Evolutionary conservation across 2,329 filamentous ascomycete species (phyloP).

Genomic region (Trichoderma pleuroti): DNA sequence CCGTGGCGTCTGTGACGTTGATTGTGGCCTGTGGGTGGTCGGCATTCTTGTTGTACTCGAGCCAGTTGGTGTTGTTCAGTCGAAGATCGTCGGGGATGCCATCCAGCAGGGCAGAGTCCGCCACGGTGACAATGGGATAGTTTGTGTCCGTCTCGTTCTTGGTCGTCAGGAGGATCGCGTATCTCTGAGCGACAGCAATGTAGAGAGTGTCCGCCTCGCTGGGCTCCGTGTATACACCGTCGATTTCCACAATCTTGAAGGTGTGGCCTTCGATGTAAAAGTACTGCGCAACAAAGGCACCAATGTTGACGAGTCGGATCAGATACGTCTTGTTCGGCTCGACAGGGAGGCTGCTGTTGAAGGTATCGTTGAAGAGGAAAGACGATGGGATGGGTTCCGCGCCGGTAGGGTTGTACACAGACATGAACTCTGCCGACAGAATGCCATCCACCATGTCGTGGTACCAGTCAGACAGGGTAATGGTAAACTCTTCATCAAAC

Average conservation of each 20-base stretch:
- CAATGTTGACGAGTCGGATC: constrained; percentile 51
- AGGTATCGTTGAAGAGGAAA: constrained; percentile 51
- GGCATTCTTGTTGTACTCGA: constrained; percentile 31
- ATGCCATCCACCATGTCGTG: constrained; percentile 47
- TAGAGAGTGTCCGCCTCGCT: constrained; percentile 42
- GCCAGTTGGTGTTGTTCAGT: constrained; percentile 38
- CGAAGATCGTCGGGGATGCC: constrained; percentile 51
- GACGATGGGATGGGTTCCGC: constrained; percentile 53
- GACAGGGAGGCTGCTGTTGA: constrained; percentile 31
- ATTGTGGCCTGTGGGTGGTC: constrained; percentile 25
- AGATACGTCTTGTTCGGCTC: constrained; percentile 50
- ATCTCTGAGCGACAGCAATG: constrained; percentile 48
- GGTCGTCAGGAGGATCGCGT: constrained; percentile 46
- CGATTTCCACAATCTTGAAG: constrained; percentile 40
- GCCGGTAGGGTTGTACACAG: constrained; percentile 43
- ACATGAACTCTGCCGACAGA: constrained; percentile 30
- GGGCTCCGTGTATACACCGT: constrained; percentile 48
- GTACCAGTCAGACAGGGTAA: constrained; percentile 61
- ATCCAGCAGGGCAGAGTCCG: constrained; percentile 24
- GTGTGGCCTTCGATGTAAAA: constrained; percentile 45
- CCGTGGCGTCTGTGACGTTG: constrained; percentile 35
- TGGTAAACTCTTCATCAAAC: constrained; percentile 51
- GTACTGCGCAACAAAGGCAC: constrained; percentile 48
- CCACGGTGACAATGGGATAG: constrained; percentile 40
- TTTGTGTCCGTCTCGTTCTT: constrained; percentile 43